Base-by-base conservation (phyloP, 495 filamentous ascomycete genomes). In the Penicillium steckii region DNA sequence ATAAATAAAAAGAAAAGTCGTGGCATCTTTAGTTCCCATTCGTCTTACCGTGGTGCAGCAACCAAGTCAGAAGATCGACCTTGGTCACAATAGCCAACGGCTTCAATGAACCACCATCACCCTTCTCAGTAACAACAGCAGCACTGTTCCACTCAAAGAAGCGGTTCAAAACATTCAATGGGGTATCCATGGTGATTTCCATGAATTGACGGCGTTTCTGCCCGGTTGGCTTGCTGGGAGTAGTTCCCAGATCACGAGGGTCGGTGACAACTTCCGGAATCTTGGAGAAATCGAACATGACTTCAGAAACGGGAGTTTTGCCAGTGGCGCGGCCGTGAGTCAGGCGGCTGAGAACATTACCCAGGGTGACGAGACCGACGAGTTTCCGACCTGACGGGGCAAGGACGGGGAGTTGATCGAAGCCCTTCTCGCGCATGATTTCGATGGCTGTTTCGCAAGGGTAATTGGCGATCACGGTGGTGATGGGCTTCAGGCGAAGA, bases 101-200 rank as follows among this genome's bases (percentile, higher is more conserved):
- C 73, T 86, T 91, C 64, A 90, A 70, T 22, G 78, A 77, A 19
- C 75, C 82, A 54, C 74, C 75, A 30, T 69, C 73, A 46, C 77
- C 76, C 55, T 66, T 72, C 67, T 97, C 90, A 10, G 91, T 97
- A 1, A 97, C 90, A 44, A 97, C 81, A 2, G 94, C 95, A 12
- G 94, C 91, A 62, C 87, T 91, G 69, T 97, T 97, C 89, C 95
- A 97, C 70, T 96, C 92, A 60, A 98, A 90, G 74, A 98, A 98
- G 45, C 86, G 81, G 67, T 88, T 91, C 30, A 98, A 74, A 33
- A 88, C 88, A 48, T 80, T 81, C 26, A 98, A 72, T 8, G 88
- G 88, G 8, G 94, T 98, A 52, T 95, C 89, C 64, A 88, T 71
- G 4, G 95, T 97, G 61, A 98, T 96, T 73, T 97, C 88, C 21